phyloP scores from a whole-genome alignment of 2,329 filamentous ascomycete species.

The Fusarium secorum region DNA sequence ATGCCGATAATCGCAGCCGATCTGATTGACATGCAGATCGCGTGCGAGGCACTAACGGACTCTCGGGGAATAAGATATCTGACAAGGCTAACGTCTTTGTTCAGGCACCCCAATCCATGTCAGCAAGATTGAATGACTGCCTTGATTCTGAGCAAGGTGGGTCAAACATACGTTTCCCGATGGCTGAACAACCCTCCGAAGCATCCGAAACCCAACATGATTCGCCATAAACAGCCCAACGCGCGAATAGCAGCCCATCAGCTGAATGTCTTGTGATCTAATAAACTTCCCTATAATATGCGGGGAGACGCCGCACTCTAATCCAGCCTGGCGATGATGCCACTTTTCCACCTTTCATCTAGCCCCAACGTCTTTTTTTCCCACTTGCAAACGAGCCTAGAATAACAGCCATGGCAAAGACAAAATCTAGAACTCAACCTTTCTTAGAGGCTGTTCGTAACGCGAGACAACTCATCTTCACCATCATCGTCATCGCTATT shows the following conservation, averaged over 20 bases:
- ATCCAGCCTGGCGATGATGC: background rate
- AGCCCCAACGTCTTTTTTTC: background rate
- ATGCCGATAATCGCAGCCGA: too few relatives aligned
- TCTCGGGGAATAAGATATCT: background rate
- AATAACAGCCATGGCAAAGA: background rate
- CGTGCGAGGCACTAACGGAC: background rate
- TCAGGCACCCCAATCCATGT: background rate
- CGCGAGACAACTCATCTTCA: slow-evolving; percentile 1
- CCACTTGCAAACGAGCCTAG: too few relatives aligned
- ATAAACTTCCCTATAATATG: background rate
- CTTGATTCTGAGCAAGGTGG: background rate
- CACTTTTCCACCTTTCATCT: background rate
- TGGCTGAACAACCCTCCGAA: background rate
- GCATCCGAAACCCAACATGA: slow-evolving; percentile 1
- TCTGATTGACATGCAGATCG: background rate
- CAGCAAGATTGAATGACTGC: background rate
- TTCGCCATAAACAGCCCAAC: background rate
- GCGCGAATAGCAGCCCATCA: background rate
- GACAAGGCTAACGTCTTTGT: background rate
- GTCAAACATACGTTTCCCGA: background rate
- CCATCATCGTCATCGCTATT: background rate
- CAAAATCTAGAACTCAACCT: background rate
- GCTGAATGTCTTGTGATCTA: background rate
- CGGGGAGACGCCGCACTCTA: background rate
- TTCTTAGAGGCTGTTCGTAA: background rate